phyloP scores from a whole-genome alignment of 2,329 filamentous ascomycete genomes.

The Lachnellula suecica region DNA sequence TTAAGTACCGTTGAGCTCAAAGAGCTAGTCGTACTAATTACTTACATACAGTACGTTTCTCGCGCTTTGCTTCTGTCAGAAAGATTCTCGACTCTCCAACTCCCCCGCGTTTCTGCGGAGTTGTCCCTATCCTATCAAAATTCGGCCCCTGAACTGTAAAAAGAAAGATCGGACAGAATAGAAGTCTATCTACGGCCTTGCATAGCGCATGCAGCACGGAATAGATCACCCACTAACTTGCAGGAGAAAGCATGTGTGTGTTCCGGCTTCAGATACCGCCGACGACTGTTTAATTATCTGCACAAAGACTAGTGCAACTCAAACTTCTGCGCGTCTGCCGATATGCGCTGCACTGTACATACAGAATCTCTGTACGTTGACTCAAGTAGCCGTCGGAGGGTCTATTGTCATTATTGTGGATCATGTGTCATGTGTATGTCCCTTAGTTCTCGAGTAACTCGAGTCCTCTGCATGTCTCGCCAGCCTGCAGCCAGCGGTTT shows the following conservation, averaged over 20 bases:
- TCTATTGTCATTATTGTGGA: slow-evolving; percentile 2
- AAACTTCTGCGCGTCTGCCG: background rate
- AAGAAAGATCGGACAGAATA: background rate
- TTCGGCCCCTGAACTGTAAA: background rate
- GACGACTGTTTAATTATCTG: background rate
- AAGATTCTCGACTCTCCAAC: too few species aligned
- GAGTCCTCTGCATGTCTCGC: slow-evolving; percentile 7
- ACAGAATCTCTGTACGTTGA: slow-evolving; percentile 1
- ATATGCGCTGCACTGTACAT: background rate
- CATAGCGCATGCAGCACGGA: background rate
- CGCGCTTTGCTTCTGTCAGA: too few species aligned
- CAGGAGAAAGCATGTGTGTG: background rate
- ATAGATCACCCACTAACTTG: slow-evolving; percentile 5
- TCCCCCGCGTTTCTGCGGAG: background rate
- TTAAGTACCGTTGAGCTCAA: background rate
- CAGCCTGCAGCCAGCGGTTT: background rate
- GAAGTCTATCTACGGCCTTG: background rate
- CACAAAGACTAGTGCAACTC: background rate
- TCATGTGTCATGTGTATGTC: slow-evolving; percentile 3
- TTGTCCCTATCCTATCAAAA: background rate
- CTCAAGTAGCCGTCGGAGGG: slow-evolving; percentile 6
- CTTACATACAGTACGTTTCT: too few species aligned
- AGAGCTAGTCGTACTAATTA: too few species aligned
- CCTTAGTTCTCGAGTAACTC: background rate
- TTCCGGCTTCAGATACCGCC: background rate